Percentiles rank a stretch among this genome's conserved stretches.
These are phyloP conservation scores for Tuber borchii DNA, from an alignment of 495 filamentous ascomycete species.

Conservation along the genomic window DNA sequence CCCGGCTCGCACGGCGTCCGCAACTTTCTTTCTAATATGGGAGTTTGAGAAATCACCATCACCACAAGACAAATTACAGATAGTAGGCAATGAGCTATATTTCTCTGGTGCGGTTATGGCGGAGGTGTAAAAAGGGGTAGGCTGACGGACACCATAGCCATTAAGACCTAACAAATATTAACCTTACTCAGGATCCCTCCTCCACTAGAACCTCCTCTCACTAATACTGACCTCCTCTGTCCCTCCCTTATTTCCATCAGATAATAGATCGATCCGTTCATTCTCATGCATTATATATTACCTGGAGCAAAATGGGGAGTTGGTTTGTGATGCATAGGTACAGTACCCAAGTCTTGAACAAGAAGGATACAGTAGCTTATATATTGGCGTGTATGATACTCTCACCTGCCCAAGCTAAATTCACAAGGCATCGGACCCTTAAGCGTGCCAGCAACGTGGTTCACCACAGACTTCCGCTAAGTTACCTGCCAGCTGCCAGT, in stretches of 20 bases:
- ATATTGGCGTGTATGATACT: not conserved
- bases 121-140: no score
- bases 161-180: not conserved
- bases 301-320: not conserved
- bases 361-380: not conserved
- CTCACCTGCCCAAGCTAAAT: not conserved
- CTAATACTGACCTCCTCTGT: not conserved
- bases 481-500: not conserved
- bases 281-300: not conserved
- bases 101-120: no score
- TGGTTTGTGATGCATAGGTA: not conserved
- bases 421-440: not conserved
- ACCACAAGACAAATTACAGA: not conserved
- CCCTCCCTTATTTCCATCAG: slow-evolving; percentile 9
- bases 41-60: not conserved
- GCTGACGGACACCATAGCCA: no score
- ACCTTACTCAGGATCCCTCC: not conserved
- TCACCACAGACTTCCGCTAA: not conserved
- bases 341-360: not conserved
- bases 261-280: not conserved
- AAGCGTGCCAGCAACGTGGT: not conserved
- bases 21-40: not conserved
- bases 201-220: not conserved
- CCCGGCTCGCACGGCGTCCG: no score
- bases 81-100: not conserved